Percentiles rank a stretch among this genome's conserved stretches.
Conservation (phyloP, 768 basidiomycete genomes). For the Mycena olivaceomarginata region DNA sequence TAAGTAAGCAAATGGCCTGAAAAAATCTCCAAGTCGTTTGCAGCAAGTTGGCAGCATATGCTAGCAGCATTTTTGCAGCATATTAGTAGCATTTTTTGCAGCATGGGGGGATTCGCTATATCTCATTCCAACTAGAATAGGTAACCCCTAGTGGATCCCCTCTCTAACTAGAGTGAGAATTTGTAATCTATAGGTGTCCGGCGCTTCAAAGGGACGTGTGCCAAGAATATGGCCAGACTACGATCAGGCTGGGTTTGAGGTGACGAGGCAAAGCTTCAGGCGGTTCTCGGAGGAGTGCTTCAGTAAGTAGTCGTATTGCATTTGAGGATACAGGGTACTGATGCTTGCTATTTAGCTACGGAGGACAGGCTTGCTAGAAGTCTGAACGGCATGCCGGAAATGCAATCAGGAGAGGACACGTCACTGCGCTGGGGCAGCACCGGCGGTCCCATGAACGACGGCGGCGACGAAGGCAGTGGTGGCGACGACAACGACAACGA, state of each 20-base stretch:
- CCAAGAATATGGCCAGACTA: conserved; percentile 13
- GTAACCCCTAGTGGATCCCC: too few species aligned
- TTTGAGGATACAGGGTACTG: not conserved
- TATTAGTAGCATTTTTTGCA: too few species aligned
- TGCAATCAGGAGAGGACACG: too few species aligned
- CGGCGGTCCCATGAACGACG: too few species aligned
- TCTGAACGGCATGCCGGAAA: conserved; percentile 3
- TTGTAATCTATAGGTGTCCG: too few species aligned
- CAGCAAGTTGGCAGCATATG: too few species aligned
- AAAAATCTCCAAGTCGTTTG: too few species aligned
- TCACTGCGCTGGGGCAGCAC: not conserved
- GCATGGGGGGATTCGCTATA: too few species aligned
- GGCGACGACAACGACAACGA: accelerated
- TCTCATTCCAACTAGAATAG: too few species aligned
- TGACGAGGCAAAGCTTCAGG: not conserved
- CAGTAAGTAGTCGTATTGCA: not conserved
- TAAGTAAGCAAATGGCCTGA: too few species aligned
- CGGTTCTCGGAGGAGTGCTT: not conserved
- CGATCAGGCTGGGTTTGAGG: conserved; percentile 14
- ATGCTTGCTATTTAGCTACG: not conserved
- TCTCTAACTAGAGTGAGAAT: too few species aligned
- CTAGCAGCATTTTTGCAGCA: too few species aligned
- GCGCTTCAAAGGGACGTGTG: not conserved
- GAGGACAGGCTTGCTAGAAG: not conserved
- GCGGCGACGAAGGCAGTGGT: accelerated